These are phyloP conservation scores for Daedaleopsis nitida DNA, from an alignment of 768 basidiomycete species.

Conservation along the genomic window DNA sequence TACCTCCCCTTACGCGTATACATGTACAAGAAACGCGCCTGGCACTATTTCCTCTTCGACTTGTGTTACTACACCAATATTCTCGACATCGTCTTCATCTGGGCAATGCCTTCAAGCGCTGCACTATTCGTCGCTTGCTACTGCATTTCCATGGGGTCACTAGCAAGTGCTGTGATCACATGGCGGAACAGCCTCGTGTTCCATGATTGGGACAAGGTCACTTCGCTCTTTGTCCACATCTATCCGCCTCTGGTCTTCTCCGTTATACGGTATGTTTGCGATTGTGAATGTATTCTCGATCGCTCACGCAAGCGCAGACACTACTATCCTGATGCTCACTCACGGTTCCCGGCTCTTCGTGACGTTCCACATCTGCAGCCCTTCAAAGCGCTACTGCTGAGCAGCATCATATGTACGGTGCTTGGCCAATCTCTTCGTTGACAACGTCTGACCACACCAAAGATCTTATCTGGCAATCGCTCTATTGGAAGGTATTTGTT, in stretches of 20 bases:
- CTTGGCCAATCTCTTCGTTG: not conserved
- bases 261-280: slow-evolving; percentile 71
- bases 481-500: slow-evolving; percentile 83
- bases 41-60: slow-evolving; percentile 95
- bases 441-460: slow-evolving; percentile 18
- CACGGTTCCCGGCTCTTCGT: slow-evolving; percentile 83
- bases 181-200: slow-evolving; percentile 99
- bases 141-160: slow-evolving; percentile 85
- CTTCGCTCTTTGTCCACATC: slow-evolving; percentile 92
- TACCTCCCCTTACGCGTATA: slow-evolving; percentile 84
- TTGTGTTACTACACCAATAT: slow-evolving; percentile 93
- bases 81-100: slow-evolving; percentile 89
- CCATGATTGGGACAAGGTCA: slow-evolving; percentile 96
- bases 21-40: slow-evolving; percentile 88
- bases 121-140: slow-evolving; percentile 91
- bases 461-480: slow-evolving; percentile 92
- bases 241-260: slow-evolving; percentile 92
- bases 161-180: slow-evolving; percentile 94
- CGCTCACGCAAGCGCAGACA: slow-evolving; percentile 52
- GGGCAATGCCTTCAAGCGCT: slow-evolving; percentile 79
- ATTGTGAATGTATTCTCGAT: not conserved
- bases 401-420: slow-evolving; percentile 78
- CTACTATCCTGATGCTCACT: slow-evolving; percentile 78
- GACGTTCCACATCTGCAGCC: slow-evolving; percentile 74
- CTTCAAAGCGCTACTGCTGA: slow-evolving; percentile 71